Evolutionary conservation across 441 rosid species (phyloP), one percentile per base, ranked within the genome.

Genomic region (Viola pubescens): DNA sequence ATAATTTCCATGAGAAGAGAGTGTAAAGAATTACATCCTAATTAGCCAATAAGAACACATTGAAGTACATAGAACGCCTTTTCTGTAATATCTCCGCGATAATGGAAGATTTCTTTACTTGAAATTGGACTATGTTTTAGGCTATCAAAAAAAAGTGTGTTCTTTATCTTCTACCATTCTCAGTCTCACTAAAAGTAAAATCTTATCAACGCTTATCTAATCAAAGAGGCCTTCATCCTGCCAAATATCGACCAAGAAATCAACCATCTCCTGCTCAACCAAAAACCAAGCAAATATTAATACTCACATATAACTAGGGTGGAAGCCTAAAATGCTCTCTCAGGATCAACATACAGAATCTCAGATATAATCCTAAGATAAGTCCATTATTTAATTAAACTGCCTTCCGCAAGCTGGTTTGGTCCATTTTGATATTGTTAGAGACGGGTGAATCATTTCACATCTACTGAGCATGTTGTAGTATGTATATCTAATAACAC

Each of bases 161-260:
- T 37, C 56, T 57, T 61, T 39, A 62, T 66, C 47, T 48, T 63
- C 45, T 49, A 64, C 14, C 56, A 44, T 19, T 45, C 56, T 44
- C 41, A 8, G 4, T 58, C 43, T 59, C 9, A 37, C 50, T 48
- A 58, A 13, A 40, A 47, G 49, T 65, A 38, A 9, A 48, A 19
- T 48, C 42, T 40, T 14, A 10, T 58, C 19, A 60, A 40, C 7
- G 39, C 62, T 54, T 52, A 34, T 55, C 78, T 82, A 83, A 76
- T 87, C 97, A 41, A 77, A 84, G 54, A 90, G 89, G 49, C 89
- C 95, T 67, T 90, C 95, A 34, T 77, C 84, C 0, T 86, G 84
- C 97, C 97, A 90, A 45, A 90, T 85, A 73, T 90, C 97, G 14
- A 90, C 94, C 62, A 90, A 70, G 56, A 90, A 90, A 73, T 90